phyloP scores from a whole-genome alignment of 345 rosid genomes.

The Gossypium australe region DNA sequence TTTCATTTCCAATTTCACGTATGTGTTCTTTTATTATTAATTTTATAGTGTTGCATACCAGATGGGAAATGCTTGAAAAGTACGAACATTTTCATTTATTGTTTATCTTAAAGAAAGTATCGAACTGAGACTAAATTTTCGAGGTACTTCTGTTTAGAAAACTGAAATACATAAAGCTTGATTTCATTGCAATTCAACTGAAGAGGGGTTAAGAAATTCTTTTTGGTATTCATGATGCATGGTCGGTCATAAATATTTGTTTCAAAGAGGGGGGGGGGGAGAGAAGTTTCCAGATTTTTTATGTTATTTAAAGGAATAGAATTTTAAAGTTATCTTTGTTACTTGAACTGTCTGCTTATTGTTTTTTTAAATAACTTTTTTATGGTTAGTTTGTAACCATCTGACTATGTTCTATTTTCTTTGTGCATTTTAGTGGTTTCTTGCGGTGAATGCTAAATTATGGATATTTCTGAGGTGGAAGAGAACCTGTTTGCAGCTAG shows the following conservation, averaged over 20 bases:
- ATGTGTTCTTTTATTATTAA: background rate
- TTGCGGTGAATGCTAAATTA: slow-evolving; percentile 36
- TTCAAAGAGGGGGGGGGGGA: background rate
- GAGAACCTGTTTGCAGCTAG: slow-evolving; percentile 83
- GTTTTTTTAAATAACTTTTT: background rate
- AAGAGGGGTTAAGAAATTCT: background rate
- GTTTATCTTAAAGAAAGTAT: background rate
- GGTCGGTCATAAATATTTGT: background rate
- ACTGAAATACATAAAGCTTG: no score
- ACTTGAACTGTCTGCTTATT: background rate
- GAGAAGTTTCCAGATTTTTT: background rate
- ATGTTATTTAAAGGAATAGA: background rate
- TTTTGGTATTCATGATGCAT: background rate
- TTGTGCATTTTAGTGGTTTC: slow-evolving; percentile 22
- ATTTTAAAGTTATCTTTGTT: background rate
- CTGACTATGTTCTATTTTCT: slow-evolving; percentile 17
- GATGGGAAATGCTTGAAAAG: background rate
- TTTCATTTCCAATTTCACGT: background rate
- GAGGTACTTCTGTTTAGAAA: background rate
- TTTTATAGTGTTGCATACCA: background rate
- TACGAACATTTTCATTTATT: background rate
- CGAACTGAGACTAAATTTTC: background rate
- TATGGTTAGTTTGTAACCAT: background rate
- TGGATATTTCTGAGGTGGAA: slow-evolving; percentile 87
- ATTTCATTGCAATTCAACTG: no score